Base-by-base conservation (phyloP, 2,329 filamentous ascomycete species). In the Dryadomyces quercivorus region DNA sequence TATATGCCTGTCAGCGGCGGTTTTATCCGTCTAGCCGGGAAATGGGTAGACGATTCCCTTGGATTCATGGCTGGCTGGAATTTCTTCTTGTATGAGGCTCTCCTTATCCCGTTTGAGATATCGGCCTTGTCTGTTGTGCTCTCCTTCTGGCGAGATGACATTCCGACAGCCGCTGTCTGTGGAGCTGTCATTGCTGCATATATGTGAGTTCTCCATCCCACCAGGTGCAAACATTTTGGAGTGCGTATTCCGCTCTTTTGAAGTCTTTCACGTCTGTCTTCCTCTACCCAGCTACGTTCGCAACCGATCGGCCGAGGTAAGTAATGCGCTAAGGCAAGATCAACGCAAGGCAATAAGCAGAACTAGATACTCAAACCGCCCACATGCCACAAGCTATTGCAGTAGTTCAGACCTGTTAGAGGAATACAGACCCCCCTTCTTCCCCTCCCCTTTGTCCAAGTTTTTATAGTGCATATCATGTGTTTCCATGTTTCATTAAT, bases 41-140 rank as follows among this genome's bases (percentile, higher is more conserved):
- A 80, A 60, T 85, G 80, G 78, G 78, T 80, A 10, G 82, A 85
- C 63, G 81, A 84, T n/a, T 73, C 81, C 12, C 70, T 80, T 20
- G 81, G 81, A 36, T 84, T 85, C 61, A 75, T 74, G 64, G 70
- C 67, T 16, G 70, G 69, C 31, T 72, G 68, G 68, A 72, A 71
- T 57, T 72, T 71, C 59, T 72, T 72, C 55, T 61, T 72, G 21
- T 72, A 70, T 60, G 68, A 72, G 55, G 69, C 69, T 1, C 63
- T 66, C 49, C 62, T 70, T 1, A 71, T 44, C 18, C 42, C 42
- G 16, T 44, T 44, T 44, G 42, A 44, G n/a, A 44, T 44, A 3
- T 44, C 42, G 12, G 70, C 69, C 15, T 59, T 70, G 50, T 64
- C 70, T 63, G 55, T 66, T 61, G 72, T 72, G 3, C 64, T 77